Conservation (phyloP, 352 stramenopile genomes). For the Pythium dissimile region DNA sequence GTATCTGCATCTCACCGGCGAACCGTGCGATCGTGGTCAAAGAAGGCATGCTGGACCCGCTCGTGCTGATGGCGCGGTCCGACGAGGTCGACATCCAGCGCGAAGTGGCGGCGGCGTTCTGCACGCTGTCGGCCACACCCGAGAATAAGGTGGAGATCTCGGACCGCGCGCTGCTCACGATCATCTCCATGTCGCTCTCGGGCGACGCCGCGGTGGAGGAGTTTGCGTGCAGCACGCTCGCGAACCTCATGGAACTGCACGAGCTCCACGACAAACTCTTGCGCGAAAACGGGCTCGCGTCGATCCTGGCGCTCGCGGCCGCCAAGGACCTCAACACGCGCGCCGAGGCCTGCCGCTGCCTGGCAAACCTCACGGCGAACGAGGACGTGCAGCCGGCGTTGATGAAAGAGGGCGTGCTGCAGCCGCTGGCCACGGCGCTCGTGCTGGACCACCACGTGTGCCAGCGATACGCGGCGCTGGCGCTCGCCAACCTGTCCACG, state of each 20-base stretch:
- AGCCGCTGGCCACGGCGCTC: slow-evolving; percentile 88
- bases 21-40: slow-evolving; percentile 90
- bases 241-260: slow-evolving; percentile 94
- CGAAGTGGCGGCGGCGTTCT: slow-evolving; percentile 92
- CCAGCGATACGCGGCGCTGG: slow-evolving; percentile 91
- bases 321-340: slow-evolving; percentile 90
- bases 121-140: slow-evolving; percentile 91
- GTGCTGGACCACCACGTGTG: slow-evolving; percentile 90
- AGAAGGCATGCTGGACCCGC: slow-evolving; percentile 93
- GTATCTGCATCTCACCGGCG: slow-evolving; percentile 90
- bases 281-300: slow-evolving; percentile 91
- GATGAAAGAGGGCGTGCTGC: slow-evolving; percentile 90
- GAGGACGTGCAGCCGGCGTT: slow-evolving; percentile 89
- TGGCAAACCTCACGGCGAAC: slow-evolving; percentile 96
- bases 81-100: slow-evolving; percentile 90
- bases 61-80: slow-evolving; percentile 94
- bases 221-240: slow-evolving; percentile 92
- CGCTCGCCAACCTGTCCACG: slow-evolving; percentile 93
- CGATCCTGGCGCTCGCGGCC: slow-evolving; percentile 89
- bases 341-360: slow-evolving; percentile 88
- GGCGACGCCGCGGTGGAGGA: slow-evolving; percentile 90
- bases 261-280: slow-evolving; percentile 94
- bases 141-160: slow-evolving; percentile 97
- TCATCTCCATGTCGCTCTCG: slow-evolving; percentile 93
- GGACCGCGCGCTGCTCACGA: slow-evolving; percentile 92